Evolutionary conservation across 371 early-diverging fungal genomes (phyloP), one percentile per base, ranked within the genome.

Genomic region (Saksenaea oblongispora): DNA sequence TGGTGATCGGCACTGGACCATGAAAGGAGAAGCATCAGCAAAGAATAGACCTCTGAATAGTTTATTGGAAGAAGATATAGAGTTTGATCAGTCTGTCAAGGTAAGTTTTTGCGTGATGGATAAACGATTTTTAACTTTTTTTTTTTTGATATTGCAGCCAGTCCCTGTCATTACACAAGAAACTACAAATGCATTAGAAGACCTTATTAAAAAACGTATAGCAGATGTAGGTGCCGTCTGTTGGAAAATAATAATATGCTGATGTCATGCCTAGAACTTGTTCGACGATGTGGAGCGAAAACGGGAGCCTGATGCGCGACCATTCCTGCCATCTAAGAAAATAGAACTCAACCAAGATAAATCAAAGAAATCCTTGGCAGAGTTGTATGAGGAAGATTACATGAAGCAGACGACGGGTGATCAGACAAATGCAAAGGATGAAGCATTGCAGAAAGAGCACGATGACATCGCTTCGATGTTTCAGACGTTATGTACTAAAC

Each of bases 101-200:
- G 76, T 75, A 64, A 51, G 37, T 56, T 26, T 24, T 37, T 34
- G 8, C 11, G 10, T 10, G 0, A 51, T 35, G 54, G 18, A 18
- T 18, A 34, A 57, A 7, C 11, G 13, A 9, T 14, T 27, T 22
- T 11, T 28, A 44, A 27, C 59, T 27, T 1, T 34, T 28, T 36
- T 1, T 24, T 10, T 56, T n/a, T 65, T 14, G 54, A 13, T 41
- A 14, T 14, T 41, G 14, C 18, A 89, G 82, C 96, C 98, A 15
- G 95, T 95, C 0, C 98, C 98, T 5, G 91, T 97, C 14, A 90
- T 96, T 54, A 97, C 98, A 0, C 93, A 95, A 71, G 95, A 97
- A 74, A 80, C 85, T 1, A 97, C 98, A 0, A 74, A 83, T 63
- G 84, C 93, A 9, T 84, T 98, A 28, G 98, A 97, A 71, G 95